Evolutionary conservation across 345 rosid genomes (phyloP), one percentile per base, ranked within the genome.

Genomic region (Balakata baccata): DNA sequence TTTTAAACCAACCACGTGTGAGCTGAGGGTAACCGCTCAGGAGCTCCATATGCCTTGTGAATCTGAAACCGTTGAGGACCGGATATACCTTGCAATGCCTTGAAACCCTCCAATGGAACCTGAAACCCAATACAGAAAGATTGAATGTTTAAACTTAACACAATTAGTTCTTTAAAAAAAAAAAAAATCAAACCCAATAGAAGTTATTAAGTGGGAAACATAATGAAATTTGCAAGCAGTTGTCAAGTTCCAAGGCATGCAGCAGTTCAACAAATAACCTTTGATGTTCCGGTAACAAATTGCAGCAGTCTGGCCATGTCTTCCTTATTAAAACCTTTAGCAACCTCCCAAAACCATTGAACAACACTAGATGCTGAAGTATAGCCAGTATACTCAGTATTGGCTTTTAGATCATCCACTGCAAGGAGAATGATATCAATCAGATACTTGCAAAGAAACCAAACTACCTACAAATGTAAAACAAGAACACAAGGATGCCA

Each of bases 341-440:
- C 95, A 25, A 87, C 97, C 79, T 94, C 97, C 98, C 98, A 94
- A 81, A 94, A 92, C 98, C 98, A 92, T 71, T 88, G 95, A 83
- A 92, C 85, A 72, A 90, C 91, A 77, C 83, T 85, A 66, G 98
- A 92, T 75, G 88, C 98, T 46, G 86, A 79, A 3, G 90, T 87
- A 75, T 88, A 94, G 79, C 98, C 96, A 70, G 89, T 90, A 70
- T 92, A 94, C 85, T 92, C 98, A 0, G 97, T 74, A 74, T 85
- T 92, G 77, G 95, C 91, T 80, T 83, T 92, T 67, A 94, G 82
- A 84, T 94, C 98, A 78, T 90, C 94, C 90, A 90, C 98, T 90
- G 84, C 80, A 81, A 69, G 13, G 43, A 74, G 52, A 52, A 51
- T 10, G n/a, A 17, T 5, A 73, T 43, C 47, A 18, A 13, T 82